Base-by-base conservation (phyloP, 83 land plant genomes). In the Larix sibirica region DNA sequence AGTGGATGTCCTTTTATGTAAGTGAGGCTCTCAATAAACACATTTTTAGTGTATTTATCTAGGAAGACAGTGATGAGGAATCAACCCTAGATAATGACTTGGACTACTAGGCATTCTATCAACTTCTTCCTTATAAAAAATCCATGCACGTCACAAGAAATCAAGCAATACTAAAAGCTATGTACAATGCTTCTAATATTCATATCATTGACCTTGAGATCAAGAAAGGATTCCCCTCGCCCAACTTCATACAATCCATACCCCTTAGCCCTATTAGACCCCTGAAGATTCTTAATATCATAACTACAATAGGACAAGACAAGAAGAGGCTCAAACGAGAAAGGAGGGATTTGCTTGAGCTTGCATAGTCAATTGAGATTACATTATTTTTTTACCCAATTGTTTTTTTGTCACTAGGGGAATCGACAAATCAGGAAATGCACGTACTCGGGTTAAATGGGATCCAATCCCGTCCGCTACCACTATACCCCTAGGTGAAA, bases 171-270 rank as follows among this genome's bases (percentile, higher is more conserved):
- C 63, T 76, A 28, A 61, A 82, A 47, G 83, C 82, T 24, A 31
- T 77, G 38, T 81, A 40, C n/a, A 56, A 42, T 26, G 59, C 61
- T 24, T 71, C 80, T 6, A 54, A 74, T 23, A 20, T 82, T 21
- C 83, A 82, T 75, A 38, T 82, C 60, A 60, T 76, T 21, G 83
- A 82, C 56, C 44, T 82, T 4, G 64, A 82, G 58, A 82, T 82
- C 54, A 47, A 31, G 10, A 40, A 76, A 44, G 83, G 83, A 21
- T 28, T 82, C 3, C 83, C 76, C 42, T 82, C 82, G 82, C 83
- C 82, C 4, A 50, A n/a, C 28, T 82, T 82, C 81, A 26, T 82
- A 50, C 61, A 77, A 21, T 60, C 83, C 3, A 20, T 82, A n/a
- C 13, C 83, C 18, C 21, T 33, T 36, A 26, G 82, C 42, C 31